Base-by-base conservation (phyloP, 495 filamentous ascomycete species). In the Hyaloscypha variabilis region DNA sequence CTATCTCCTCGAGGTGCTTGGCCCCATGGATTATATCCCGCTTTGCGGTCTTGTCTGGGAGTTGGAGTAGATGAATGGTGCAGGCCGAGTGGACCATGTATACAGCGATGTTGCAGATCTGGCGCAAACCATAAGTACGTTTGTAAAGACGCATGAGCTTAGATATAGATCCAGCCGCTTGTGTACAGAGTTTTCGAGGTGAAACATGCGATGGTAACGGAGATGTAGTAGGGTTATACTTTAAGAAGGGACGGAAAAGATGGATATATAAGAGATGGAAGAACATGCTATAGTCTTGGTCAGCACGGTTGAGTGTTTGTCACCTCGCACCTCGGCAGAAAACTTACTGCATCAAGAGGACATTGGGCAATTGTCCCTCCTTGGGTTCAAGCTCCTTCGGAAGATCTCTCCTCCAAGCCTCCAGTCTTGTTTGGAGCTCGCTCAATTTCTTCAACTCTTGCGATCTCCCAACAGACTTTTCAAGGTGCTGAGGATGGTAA, bases 261-360 rank as follows among this genome's bases (percentile, higher is more conserved):
- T 99, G 96, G 66, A 99, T 97, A 72, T 94, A 95, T 42, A 97
- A 90, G 2, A 97, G 84, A 71, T 98, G 94, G 75, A 93, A 96
- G 76, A 98, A 94, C 95, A 98, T 97, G 79, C 93, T 96, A 58
- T 42, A 31, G 0, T 42, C 42, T 53, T 17, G 63, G 50, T n/a
- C n/a, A n/a, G n/a, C n/a, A n/a, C n/a, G n/a, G n/a, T n/a, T n/a
- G 64, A 52, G 54, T 0, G 30, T 39, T 52, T 3, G 51, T 53
- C 21, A 55, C 31, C 4, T n/a, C 21, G 13, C 50, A 62, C 34
- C 25, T n/a, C 21, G 31, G 36, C 10, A 8, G 50, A 21, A 42
- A 56, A 84, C 92, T 82, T 85, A 97, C 93, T 98, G 95, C 91
- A 96, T 97, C 24, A 97, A 83, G 23, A 99, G 86, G 6, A 94